Base-by-base conservation (phyloP, 345 rosid species). In the Salix udensis region DNA sequence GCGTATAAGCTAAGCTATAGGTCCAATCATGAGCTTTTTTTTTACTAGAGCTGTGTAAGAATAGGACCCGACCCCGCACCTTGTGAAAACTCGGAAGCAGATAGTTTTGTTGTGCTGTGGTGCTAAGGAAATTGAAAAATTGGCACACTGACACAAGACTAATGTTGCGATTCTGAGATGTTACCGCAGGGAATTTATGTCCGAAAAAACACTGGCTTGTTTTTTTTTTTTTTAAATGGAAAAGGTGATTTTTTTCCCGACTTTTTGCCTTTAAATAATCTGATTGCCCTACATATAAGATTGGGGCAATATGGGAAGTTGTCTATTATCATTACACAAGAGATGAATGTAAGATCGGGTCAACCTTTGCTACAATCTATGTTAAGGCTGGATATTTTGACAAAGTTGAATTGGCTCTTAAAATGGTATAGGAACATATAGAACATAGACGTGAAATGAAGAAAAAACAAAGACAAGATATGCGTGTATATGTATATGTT, bases 301-400 rank as follows among this genome's bases (percentile, higher is more conserved):
- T 64, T 86, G 58, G 89, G 89, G 52, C 85, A 84, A 64, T 88
- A 87, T 0, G 91, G 91, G 78, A 89, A 88, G 78, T 88, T 90
- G 39, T 87, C 74, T 58, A 23, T 12, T 30, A 30, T 30, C 7
- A 31, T 92, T 15, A 86, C 88, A 39, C 74, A 65, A 46, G 88
- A 84, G 68, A 87, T 94, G 94, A 89, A 87, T 84, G 76, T 84
- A 87, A 60, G 91, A 90, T 73, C 67, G 90, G 2, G 88, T 85
- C 68, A 91, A 84, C 67, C 69, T 94, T 94, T n/a, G 93, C 96
- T 7, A 70, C 89, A 5, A 86, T 87, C 81, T 94, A 89, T 78
- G 76, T 87, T 44, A 88, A 86, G 79, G 3, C 31, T 30, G 31
- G 91, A 61, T 81, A 64, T 72, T 77, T 82, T 44, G 90, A 89